Base-by-base conservation (phyloP, 257 asterid genomes). In the Thymus quinquecostatus region DNA sequence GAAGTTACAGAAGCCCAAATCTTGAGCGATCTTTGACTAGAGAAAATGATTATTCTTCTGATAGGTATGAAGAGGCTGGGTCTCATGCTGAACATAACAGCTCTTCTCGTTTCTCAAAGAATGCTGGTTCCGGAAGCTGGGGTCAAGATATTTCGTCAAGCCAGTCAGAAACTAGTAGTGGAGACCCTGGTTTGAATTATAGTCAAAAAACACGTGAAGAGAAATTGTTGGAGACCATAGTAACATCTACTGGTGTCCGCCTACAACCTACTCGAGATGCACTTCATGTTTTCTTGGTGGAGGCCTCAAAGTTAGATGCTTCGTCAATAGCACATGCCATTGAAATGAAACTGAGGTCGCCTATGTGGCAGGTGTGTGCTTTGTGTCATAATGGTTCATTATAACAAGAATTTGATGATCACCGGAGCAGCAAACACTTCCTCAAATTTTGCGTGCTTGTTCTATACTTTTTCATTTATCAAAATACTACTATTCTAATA, bases 261-360 rank as follows among this genome's bases (percentile, higher is more conserved):
- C 66, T 89, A 70, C 99, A 94, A 80, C 99, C 99, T 59, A 88
- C 98, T 21, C 89, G 99, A 54, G 99, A 94, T 65, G 92, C 92
- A 60, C 92, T 94, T 82, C 88, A 86, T 80, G 86, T 82, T 69
- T 94, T 94, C 79, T 69, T 94, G 82, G 73, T 64, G 70, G 96
- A 94, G 82, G 99, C 99, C 43, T 84, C 91, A 43, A 94, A 91
- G 73, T 69, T 94, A 70, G 86, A 91, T 77, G 86, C 90, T 50
- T 45, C 79, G 77, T 84, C 88, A 70, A 62, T 94, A 69, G 86
- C 87, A 57, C 83, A 82, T 70, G 93, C 96, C 77, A 82, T 94
- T 71, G 96, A 89, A 75, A 73, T 85, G 72, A 94, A 91, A 84
- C 88, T 94, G 61, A 87, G 75, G 81, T 91, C 97, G 58, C 95